phyloP scores from a whole-genome alignment of 495 filamentous ascomycete species.

The Massariosphaeria phaeospora region DNA sequence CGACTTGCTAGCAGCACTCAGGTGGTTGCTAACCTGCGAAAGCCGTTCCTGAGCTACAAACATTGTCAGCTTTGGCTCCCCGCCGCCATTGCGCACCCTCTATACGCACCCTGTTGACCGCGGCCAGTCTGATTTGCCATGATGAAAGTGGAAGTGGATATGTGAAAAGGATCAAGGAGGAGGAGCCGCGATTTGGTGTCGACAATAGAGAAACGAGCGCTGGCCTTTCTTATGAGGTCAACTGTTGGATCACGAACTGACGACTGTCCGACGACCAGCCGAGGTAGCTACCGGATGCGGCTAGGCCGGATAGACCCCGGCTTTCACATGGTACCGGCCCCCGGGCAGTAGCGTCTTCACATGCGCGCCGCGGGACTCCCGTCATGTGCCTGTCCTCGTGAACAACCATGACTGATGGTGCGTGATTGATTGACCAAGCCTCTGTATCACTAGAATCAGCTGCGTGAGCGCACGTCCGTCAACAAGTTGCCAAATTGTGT shows the following conservation, averaged over 20 bases:
- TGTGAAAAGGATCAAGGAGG: background rate
- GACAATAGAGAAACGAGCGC: too few species aligned
- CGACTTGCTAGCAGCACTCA: constrained; percentile 45
- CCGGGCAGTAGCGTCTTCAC: background rate
- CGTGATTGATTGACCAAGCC: too few species aligned
- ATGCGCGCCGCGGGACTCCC: constrained; percentile 2
- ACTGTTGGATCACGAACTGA: background rate
- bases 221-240: constrained; percentile 3
- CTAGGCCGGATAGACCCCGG: constrained; percentile 3
- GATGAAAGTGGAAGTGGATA: background rate
- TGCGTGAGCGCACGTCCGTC: too few species aligned
- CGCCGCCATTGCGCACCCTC: background rate
- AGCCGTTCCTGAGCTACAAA: constrained; percentile 58
- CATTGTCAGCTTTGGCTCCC: constrained; percentile 1
- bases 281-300: background rate
- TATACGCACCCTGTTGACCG: constrained; percentile 23
- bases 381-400: constrained; percentile 12
- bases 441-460: too few species aligned
- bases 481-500: too few species aligned
- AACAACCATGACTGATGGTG: too few species aligned
- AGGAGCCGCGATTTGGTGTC: too few species aligned
- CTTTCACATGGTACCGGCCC: constrained; percentile 20
- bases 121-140: constrained; percentile 40
- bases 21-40: constrained; percentile 58
- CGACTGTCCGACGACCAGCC: background rate